A percentile compares a stretch with the other conserved stretches of the same genome.
These are phyloP conservation scores for Taxawa tesnikishii DNA, from an alignment of 2,329 filamentous ascomycete species.

Conservation along the genomic window DNA sequence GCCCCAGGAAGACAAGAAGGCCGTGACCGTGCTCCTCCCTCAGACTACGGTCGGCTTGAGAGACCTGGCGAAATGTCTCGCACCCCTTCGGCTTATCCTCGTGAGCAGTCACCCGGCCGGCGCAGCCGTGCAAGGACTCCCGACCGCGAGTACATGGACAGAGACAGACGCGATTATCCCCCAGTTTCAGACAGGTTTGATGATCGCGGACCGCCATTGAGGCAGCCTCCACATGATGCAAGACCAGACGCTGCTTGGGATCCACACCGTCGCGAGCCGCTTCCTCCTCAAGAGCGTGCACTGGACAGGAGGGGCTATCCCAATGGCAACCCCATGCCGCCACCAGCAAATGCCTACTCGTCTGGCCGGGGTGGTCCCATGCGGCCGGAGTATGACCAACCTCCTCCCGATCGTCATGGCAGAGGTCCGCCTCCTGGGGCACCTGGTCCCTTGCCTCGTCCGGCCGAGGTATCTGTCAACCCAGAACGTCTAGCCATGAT, in stretches of 20 bases:
- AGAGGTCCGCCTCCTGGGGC: background rate
- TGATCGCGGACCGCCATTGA: background rate
- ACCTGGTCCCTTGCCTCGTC: constrained; percentile 1
- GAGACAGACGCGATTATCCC: constrained; percentile 7
- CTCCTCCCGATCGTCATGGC: background rate
- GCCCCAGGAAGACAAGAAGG: constrained; percentile 12
- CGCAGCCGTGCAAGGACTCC: constrained; percentile 25
- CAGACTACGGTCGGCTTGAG: constrained; percentile 30
- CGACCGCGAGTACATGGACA: constrained; percentile 23
- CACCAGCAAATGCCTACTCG: constrained; percentile 1
- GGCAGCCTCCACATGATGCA: constrained; percentile 5
- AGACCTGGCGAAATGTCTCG: constrained; percentile 22
- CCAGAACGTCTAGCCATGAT: constrained; percentile 31
- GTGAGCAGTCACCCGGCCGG: constrained; percentile 28
- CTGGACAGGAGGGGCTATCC: constrained; percentile 4
- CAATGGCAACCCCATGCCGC: constrained; percentile 2
- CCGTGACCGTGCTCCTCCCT: constrained; percentile 20
- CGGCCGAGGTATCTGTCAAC: constrained; percentile 19
- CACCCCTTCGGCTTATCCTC: constrained; percentile 13
- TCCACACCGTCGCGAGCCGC: background rate
- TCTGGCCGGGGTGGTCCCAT: constrained; percentile 1
- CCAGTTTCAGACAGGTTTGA: constrained; percentile 2
- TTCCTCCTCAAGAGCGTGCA: background rate
- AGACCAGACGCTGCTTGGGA: constrained; percentile 1
- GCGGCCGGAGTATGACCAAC: constrained; percentile 12